Evolutionary conservation across 176 grass and related monocot species (phyloP).

Genomic region (Bromus sterilis): DNA sequence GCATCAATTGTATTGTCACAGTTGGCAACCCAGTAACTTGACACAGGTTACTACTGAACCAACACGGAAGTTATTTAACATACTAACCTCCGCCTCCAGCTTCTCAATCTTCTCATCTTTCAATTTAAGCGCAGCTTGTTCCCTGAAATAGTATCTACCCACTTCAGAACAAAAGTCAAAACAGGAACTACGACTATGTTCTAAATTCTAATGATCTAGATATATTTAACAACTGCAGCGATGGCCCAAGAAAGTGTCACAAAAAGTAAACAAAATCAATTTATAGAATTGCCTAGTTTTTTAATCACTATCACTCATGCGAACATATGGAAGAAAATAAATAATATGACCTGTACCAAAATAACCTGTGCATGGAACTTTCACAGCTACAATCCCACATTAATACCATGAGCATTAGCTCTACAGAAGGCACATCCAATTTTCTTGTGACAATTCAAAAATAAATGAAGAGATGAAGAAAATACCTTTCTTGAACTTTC

Average conservation of each 20-base stretch:
- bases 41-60: not conserved
- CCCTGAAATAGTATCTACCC: slow-evolving; percentile 39
- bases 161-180: not conserved
- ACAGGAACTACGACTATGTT: not conserved
- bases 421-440: not conserved
- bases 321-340: slow-evolving; percentile 4
- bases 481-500: slow-evolving; percentile 61
- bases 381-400: not conserved
- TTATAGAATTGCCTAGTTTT: too few relatives aligned
- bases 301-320: not conserved
- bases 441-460: not conserved
- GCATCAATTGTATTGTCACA: not conserved
- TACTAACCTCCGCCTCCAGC: slow-evolving; percentile 78
- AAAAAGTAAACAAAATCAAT: not conserved
- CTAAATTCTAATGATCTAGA: not conserved
- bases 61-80: not conserved
- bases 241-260: not conserved
- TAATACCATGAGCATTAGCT: not conserved
- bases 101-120: slow-evolving; percentile 67
- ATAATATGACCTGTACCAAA: not conserved
- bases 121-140: slow-evolving; percentile 45
- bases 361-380: not conserved
- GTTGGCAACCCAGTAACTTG: not conserved
- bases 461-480: not conserved
- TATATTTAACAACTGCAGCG: not conserved